Evolutionary conservation across 805 yeast species (phyloP).

Genomic region (Candida takata): DNA sequence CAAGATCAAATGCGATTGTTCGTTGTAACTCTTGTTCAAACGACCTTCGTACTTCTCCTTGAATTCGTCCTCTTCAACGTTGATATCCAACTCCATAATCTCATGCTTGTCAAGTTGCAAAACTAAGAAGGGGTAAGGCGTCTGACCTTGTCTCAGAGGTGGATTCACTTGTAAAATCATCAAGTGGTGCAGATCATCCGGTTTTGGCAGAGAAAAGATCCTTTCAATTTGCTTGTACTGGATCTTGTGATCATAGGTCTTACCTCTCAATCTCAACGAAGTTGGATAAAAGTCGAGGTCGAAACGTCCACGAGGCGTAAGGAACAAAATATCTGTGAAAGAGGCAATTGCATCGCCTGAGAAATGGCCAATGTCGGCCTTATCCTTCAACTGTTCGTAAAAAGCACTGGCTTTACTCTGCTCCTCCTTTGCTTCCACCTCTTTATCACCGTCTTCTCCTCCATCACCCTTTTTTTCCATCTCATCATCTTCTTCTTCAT

Average conservation of each 20-base stretch:
- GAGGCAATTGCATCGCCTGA: slow-evolving; percentile 94
- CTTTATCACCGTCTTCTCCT: slow-evolving; percentile 1
- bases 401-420: slow-evolving; percentile 76
- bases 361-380: slow-evolving; percentile 90
- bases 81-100: slow-evolving; percentile 83
- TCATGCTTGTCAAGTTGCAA: slow-evolving; percentile 87
- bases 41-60: slow-evolving; percentile 68
- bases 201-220: slow-evolving; percentile 86
- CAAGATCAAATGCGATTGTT: slow-evolving; percentile 79
- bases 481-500: slow-evolving; percentile 2
- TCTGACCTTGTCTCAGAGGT: slow-evolving; percentile 96
- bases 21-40: slow-evolving; percentile 68
- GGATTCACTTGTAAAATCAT: slow-evolving; percentile 91
- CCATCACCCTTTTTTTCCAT: slow-evolving; percentile 25
- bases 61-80: slow-evolving; percentile 76
- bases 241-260: slow-evolving; percentile 94
- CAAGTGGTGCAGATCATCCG: slow-evolving; percentile 87
- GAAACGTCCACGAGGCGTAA: slow-evolving; percentile 98
- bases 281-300: slow-evolving; percentile 90
- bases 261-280: slow-evolving; percentile 88
- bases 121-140: slow-evolving; percentile 88
- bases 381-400: slow-evolving; percentile 85
- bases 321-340: slow-evolving; percentile 81
- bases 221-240: slow-evolving; percentile 87
- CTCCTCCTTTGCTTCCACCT: slow-evolving; percentile 29